Evolutionary conservation across 1,284 basidiomycete genomes (phyloP).

Genomic region (Rugosomyces carneus): DNA sequence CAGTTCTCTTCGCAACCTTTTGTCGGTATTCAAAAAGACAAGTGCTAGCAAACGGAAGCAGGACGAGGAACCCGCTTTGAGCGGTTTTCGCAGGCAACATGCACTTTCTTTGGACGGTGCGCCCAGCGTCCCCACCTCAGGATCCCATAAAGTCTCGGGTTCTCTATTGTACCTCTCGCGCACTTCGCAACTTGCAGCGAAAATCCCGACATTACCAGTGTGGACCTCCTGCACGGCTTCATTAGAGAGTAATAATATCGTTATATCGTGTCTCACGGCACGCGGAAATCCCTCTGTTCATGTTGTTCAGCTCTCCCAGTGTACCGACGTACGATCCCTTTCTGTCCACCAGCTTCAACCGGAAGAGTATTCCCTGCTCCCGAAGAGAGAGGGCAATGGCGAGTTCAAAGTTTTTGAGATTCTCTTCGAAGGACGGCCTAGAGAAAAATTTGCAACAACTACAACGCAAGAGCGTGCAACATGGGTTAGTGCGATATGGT

Average conservation of each 20-base stretch:
- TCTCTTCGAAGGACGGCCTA: slow-evolving; percentile 42
- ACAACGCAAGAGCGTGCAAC: slow-evolving; percentile 58
- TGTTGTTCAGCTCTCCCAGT: slow-evolving; percentile 42
- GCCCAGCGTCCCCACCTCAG: slow-evolving; percentile 11
- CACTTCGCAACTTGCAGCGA: slow-evolving; percentile 16
- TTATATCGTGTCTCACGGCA: slow-evolving; percentile 41
- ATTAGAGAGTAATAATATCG: slow-evolving; percentile 40
- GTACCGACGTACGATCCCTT: slow-evolving; percentile 59
- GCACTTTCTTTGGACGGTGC: slow-evolving; percentile 1
- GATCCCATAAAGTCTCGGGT: slow-evolving; percentile 19
- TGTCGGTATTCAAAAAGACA: slow-evolving; percentile 57
- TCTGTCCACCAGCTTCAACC: slow-evolving; percentile 34
- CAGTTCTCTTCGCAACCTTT: slow-evolving; percentile 58
- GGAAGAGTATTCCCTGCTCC: slow-evolving; percentile 37
- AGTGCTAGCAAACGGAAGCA: slow-evolving; percentile 27
- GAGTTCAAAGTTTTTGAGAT: slow-evolving; percentile 57
- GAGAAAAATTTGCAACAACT: slow-evolving; percentile 54
- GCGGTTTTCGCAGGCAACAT: slow-evolving; percentile 11
- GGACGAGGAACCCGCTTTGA: slow-evolving; percentile 11
- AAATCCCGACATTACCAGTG: slow-evolving; percentile 30
- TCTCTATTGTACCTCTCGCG: slow-evolving; percentile 46
- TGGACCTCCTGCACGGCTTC: slow-evolving; percentile 51
- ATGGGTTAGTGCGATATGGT: slow-evolving; percentile 73
- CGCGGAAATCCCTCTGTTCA: slow-evolving; percentile 38
- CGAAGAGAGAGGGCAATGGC: slow-evolving; percentile 27